These are phyloP conservation scores for Bondarzewia mesenterica DNA, from an alignment of 1,284 basidiomycete genomes.

Conservation along the genomic window DNA sequence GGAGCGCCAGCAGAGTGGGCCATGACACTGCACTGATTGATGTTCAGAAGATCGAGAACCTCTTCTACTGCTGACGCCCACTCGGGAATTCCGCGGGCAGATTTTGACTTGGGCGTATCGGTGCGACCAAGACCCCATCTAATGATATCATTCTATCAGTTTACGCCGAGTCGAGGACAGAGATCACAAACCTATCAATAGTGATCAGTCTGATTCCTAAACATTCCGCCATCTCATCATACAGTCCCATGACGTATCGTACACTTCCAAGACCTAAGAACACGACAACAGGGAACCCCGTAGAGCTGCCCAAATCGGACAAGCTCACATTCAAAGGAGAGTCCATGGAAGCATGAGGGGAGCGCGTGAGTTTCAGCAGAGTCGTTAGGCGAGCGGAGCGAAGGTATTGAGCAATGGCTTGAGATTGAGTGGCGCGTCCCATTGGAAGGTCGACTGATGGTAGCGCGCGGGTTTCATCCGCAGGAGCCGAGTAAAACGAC, in stretches of 20 bases:
- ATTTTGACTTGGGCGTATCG: constrained; percentile 57
- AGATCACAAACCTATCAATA: constrained; percentile 68
- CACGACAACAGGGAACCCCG: constrained; percentile 81
- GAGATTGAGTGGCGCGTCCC: constrained; percentile 38
- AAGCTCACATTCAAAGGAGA: constrained; percentile 80
- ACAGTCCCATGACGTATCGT: constrained; percentile 88
- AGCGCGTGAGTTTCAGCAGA: constrained; percentile 68
- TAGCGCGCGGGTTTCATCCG: constrained; percentile 10
- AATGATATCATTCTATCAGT: constrained; percentile 4
- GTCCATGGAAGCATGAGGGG: constrained; percentile 69
- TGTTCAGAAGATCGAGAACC: constrained; percentile 74
- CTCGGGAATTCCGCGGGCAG: constrained; percentile 75
- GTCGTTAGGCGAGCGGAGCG: constrained; percentile 81
- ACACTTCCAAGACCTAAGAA: constrained; percentile 94
- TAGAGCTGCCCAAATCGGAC: constrained; percentile 81
- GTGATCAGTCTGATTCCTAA: constrained; percentile 86
- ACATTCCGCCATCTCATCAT: constrained; percentile 91
- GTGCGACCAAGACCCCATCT: constrained; percentile 93
- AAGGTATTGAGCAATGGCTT: constrained; percentile 76
- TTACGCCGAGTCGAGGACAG: neutral
- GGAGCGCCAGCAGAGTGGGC: constrained; percentile 97
- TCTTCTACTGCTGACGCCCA: constrained; percentile 91
- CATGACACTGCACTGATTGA: constrained; percentile 81
- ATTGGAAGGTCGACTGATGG: constrained; percentile 6
- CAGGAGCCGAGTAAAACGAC: constrained; percentile 22